Evolutionary conservation across 345 rosid genomes (phyloP), one percentile per base, ranked within the genome.

Genomic region (Rhodamnia argentea): DNA sequence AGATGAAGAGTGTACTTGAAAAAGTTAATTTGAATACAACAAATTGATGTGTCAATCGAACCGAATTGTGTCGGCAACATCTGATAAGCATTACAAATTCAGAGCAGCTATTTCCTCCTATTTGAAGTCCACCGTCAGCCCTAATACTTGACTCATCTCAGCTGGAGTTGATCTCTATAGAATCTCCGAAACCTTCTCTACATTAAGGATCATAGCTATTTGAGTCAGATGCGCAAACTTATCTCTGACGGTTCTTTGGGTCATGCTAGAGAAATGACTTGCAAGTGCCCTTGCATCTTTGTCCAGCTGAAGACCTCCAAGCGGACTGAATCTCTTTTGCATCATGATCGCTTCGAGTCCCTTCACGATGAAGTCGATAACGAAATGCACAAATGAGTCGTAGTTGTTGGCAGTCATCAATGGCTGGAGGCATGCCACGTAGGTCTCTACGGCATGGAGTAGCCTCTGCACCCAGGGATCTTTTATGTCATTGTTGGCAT

Each of bases 381-480:
- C 91, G 84, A 94, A 91, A 91, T 94, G 98, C 51, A 96, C 91
- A 86, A 97, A 94, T 13, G 94, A 91, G 85, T 97, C 99, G 20
- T 96, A 97, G 90, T 97, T 97, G 93, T 90, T 95, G 70, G 94
- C 91, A 14, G 96, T 97, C 99, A 97, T 96, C 16, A 95, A 88
- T 56, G 98, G 93, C 87, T 97, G 99, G 29, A 97, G 93, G 99
- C 99, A 97, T 29, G 94, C 93, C 2, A 95, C 96, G 47, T 97
- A 93, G 57, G 94, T 94, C 91, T 96, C 98, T 2, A 97, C 98
- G 9, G 94, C 92, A 84, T 94, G 99, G 84, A 97, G 98, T 85
- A 96, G 98, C 91, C 99, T 90, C 92, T 95, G 99, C 85, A 97
- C 99, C 99, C 99, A 97, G 4, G 99, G 99, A 82, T 97, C 99